Evolutionary conservation across 2,329 filamentous ascomycete species (phyloP).

Genomic region (Cordyceps militaris): DNA sequence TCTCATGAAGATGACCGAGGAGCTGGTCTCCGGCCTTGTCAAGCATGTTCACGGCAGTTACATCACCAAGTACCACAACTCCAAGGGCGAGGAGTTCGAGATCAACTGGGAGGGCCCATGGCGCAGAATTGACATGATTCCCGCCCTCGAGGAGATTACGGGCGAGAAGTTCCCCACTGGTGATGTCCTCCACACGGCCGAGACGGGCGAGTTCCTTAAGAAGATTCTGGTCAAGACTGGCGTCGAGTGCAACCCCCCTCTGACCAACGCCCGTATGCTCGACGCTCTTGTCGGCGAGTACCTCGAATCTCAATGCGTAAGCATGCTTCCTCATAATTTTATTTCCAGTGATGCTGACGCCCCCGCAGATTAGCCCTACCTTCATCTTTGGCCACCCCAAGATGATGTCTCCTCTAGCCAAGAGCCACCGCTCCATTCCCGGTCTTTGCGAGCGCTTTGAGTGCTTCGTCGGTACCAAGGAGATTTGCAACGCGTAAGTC

Average conservation of each 20-base stretch:
- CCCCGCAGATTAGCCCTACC: constrained; percentile 62
- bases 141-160: constrained; percentile 71
- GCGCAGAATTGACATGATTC: constrained; percentile 91
- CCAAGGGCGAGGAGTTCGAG: constrained; percentile 76
- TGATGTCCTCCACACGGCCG: constrained; percentile 80
- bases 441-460: constrained; percentile 96
- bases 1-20: constrained; percentile 73
- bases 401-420: constrained; percentile 84
- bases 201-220: constrained; percentile 84
- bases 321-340: not conserved
- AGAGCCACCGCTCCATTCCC: constrained; percentile 75
- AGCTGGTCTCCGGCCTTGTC: constrained; percentile 83
- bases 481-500: constrained; percentile 75
- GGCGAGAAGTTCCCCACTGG: constrained; percentile 91
- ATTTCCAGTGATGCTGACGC: not conserved
- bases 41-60: constrained; percentile 83
- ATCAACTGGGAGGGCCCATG: constrained; percentile 97
- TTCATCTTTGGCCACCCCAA: constrained; percentile 58
- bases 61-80: constrained; percentile 78
- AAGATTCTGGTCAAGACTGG: constrained; percentile 80
- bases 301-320: constrained; percentile 78
- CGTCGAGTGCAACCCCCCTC: constrained; percentile 80
- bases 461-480: constrained; percentile 71
- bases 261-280: constrained; percentile 92
- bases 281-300: constrained; percentile 92